A percentile compares a stretch with the other conserved stretches of the same genome.
phyloP scores from a whole-genome alignment of 2,329 filamentous ascomycete species.

The Aspergillus phoenicis region DNA sequence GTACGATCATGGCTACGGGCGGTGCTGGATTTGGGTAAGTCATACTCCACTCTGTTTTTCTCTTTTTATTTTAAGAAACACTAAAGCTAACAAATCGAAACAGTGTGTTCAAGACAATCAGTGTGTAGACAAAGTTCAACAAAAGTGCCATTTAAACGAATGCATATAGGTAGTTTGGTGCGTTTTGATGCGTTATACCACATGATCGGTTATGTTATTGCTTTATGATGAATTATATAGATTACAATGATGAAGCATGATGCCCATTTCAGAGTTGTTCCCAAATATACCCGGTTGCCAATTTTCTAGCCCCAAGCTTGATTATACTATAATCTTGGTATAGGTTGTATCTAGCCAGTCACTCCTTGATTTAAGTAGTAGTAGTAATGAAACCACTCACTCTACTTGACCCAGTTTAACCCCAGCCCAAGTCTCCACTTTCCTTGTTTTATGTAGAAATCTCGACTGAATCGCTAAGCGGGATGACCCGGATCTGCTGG shows the following conservation, averaged over 20 bases:
- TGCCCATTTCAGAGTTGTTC: background rate
- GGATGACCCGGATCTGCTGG: too few relatives aligned
- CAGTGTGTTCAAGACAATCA: slow-evolving; percentile 81
- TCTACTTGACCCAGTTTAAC: too few relatives aligned
- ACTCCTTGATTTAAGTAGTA: too few relatives aligned
- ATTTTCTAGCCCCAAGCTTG: too few relatives aligned
- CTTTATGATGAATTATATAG: slow-evolving; percentile 8
- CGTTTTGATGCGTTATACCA: slow-evolving; percentile 11
- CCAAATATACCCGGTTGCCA: too few relatives aligned
- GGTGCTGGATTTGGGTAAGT: slow-evolving; percentile 74
- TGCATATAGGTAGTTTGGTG: slow-evolving; percentile 9
- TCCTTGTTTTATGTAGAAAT: too few relatives aligned
- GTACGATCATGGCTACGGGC: slow-evolving; percentile 84
- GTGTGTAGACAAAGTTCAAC: slow-evolving; percentile 57
- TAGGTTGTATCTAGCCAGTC: too few relatives aligned
- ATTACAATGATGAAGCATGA: slow-evolving; percentile 9
- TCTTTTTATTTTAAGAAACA: background rate
- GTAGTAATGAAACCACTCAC: too few relatives aligned
- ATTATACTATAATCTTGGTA: too few relatives aligned
- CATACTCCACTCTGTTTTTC: background rate
- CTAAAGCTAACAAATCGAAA: slow-evolving; percentile 22
- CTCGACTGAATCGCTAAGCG: too few relatives aligned
- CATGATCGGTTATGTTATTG: slow-evolving; percentile 1
- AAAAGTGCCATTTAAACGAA: slow-evolving; percentile 10
- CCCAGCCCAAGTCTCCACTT: too few relatives aligned